Evolutionary conservation across 352 stramenopile genomes (phyloP), one percentile per base, ranked within the genome.

Genomic region (Phytophthora sansomeana): DNA sequence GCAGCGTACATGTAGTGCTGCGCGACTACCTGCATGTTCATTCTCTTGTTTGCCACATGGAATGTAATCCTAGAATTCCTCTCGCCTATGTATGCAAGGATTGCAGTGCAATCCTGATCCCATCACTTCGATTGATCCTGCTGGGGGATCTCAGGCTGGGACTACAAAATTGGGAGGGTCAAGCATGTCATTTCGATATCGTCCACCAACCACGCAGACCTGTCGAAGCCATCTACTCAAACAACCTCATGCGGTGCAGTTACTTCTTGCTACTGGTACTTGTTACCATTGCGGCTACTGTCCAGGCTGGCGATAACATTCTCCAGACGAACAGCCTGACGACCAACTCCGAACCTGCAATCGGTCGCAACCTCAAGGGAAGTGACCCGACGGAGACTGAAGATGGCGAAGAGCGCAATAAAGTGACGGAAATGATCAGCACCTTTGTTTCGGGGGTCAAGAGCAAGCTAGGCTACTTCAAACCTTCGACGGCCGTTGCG

Each of bases 211-310:
- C 36, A 43, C 36, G 3, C 16, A 13, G 3, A 43, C 36, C 16
- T 24, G 36, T 41, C 7, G 35, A 43, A 8, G 10, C n/a, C n/a
- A n/a, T n/a, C n/a, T 43, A 13, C 14, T 42, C 13, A 42, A 42
- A 14, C 5, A 42, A 14, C 11, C 16, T 16, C 14, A 43, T 43
- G 36, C 36, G 16, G 36, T 21, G 6, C 36, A 50, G 30, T 21
- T 67, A 16, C 28, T 44, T 71, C 24, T 6, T 67, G 32, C 14
- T 47, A 13, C 9, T 67, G n/a, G 26, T 71, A 5, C 47, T 71
- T 14, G 1, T 63, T 10, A 24, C 49, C 11, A 24, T 62, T 5
- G 33, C 17, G 35, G 19, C 29, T 29, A 47, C 46, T 17, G 56
- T 62, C 19, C 21, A 44, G 9, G 55, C n/a, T 19, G 46, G 33